A percentile compares a stretch with the other conserved stretches of the same genome.
These are phyloP conservation scores for Moelleriella libera DNA, from an alignment of 2,329 filamentous ascomycete genomes.

Conservation along the genomic window DNA sequence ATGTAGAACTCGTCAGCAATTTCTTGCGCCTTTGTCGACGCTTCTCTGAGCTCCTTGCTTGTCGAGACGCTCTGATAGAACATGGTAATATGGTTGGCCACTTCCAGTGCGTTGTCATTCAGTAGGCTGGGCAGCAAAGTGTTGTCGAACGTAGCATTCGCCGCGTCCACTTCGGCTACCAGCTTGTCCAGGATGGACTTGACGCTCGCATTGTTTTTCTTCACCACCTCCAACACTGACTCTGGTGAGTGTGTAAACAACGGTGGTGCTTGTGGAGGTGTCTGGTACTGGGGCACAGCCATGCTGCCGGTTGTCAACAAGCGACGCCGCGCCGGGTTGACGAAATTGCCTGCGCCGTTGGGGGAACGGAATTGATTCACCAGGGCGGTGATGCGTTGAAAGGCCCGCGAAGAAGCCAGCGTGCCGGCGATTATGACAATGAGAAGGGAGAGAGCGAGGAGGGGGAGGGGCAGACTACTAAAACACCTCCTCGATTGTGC, in stretches of 20 bases:
- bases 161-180: conserved; percentile 42
- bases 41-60: conserved; percentile 54
- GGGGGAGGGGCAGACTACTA: conserved; percentile 10
- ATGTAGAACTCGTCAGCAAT: conserved; percentile 65
- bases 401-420: conserved; percentile 52
- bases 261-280: conserved; percentile 64
- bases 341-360: conserved; percentile 1
- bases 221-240: conserved; percentile 52
- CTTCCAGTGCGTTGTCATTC: conserved; percentile 52
- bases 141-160: conserved; percentile 38
- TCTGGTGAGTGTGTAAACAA: conserved; percentile 63
- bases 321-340: conserved; percentile 10
- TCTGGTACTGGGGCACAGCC: conserved; percentile 53
- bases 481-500: not conserved
- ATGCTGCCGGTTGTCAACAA: conserved; percentile 40
- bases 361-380: conserved; percentile 37
- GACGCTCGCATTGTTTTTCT: conserved; percentile 48
- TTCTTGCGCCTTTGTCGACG: conserved; percentile 63
- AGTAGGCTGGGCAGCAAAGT: conserved; percentile 53
- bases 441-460: conserved; percentile 33
- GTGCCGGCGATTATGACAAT: conserved; percentile 42
- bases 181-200: conserved; percentile 53
- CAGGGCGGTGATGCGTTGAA: conserved; percentile 43
- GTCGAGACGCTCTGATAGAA: conserved; percentile 72
- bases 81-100: conserved; percentile 51